Percentiles rank a stretch among this genome's conserved stretches.
Evolutionary conservation across 2,329 filamentous ascomycete species (phyloP).

Genomic region (Arthrobotrys sphaeroides): DNA sequence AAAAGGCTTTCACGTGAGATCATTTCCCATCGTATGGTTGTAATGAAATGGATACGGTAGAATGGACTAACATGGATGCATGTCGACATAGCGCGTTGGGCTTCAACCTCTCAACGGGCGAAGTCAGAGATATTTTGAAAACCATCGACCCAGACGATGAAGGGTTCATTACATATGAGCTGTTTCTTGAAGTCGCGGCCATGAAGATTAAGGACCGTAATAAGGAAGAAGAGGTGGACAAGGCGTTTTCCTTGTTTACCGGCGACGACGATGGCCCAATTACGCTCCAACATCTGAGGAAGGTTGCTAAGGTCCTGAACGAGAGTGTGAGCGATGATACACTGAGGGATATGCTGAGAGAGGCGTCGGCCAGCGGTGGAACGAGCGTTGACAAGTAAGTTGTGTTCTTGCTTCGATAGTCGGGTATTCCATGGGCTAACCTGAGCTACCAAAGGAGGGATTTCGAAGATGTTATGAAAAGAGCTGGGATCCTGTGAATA

Average conservation of each 20-base stretch:
- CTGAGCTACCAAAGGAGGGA: slow-evolving; percentile 78
- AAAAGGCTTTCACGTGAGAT: slow-evolving; percentile 75
- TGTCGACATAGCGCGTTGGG: slow-evolving; percentile 76
- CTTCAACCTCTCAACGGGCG: slow-evolving; percentile 72
- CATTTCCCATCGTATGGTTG: slow-evolving; percentile 10
- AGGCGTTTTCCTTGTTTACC: slow-evolving; percentile 84
- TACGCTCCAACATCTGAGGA: slow-evolving; percentile 78
- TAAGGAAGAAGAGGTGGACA: slow-evolving; percentile 76
- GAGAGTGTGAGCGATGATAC: slow-evolving; percentile 85
- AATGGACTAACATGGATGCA: background rate
- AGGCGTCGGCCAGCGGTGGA: slow-evolving; percentile 81
- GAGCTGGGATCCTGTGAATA: slow-evolving; percentile 84
- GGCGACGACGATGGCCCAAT: slow-evolving; percentile 71
- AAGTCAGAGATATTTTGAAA: slow-evolving; percentile 79
- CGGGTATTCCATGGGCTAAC: no score
- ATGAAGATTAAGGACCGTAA: slow-evolving; percentile 75
- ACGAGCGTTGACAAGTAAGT: slow-evolving; percentile 70
- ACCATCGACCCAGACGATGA: slow-evolving; percentile 84
- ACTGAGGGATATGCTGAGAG: slow-evolving; percentile 90
- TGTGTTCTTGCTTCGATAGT: background rate
- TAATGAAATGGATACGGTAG: background rate
- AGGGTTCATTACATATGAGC: slow-evolving; percentile 79
- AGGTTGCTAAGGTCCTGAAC: slow-evolving; percentile 81
- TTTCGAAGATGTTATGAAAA: slow-evolving; percentile 84
- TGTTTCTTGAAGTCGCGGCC: slow-evolving; percentile 87